A percentile compares a stretch with the other conserved stretches of the same genome.
phyloP scores from a whole-genome alignment of 148 eudicot genomes.

The Vaccinium vitisidaea region DNA sequence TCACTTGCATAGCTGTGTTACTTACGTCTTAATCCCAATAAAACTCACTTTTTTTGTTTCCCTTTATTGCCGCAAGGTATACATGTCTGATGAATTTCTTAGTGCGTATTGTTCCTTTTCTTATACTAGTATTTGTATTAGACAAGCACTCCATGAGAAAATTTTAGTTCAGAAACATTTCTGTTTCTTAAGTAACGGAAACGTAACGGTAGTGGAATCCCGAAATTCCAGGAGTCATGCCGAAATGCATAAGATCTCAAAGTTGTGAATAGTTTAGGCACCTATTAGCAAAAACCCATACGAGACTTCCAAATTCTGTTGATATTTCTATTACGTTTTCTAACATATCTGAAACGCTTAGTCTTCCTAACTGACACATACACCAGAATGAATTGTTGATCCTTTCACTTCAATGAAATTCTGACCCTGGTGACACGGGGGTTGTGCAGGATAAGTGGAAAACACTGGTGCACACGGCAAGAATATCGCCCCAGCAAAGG shows the following conservation, averaged over 20 bases:
- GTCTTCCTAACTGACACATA: not conserved
- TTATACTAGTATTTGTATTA: too few relatives aligned
- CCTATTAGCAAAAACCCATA: not conserved
- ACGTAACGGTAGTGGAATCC: too few relatives aligned
- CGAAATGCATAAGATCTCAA: not conserved
- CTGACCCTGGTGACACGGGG: not conserved
- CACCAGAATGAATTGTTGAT: not conserved
- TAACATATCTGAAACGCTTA: not conserved
- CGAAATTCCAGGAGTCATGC: not conserved
- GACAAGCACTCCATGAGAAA: too few relatives aligned
- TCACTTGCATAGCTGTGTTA: not conserved
- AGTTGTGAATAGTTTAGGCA: not conserved
- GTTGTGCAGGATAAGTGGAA: constrained; percentile 86
- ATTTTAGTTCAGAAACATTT: too few relatives aligned
- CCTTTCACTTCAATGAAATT: not conserved
- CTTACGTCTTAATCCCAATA: not conserved
- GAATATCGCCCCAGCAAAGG: constrained; percentile 93
- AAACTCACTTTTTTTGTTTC: too few relatives aligned
- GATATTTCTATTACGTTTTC: not conserved
- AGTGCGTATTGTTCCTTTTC: not conserved
- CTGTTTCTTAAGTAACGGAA: too few relatives aligned
- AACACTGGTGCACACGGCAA: constrained; percentile 93
- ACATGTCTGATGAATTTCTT: not conserved
- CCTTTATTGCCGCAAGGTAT: not conserved
- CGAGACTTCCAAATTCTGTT: not conserved